Conservation (phyloP, 139 green algal genomes). For the Nannochloris sp. region DNA sequence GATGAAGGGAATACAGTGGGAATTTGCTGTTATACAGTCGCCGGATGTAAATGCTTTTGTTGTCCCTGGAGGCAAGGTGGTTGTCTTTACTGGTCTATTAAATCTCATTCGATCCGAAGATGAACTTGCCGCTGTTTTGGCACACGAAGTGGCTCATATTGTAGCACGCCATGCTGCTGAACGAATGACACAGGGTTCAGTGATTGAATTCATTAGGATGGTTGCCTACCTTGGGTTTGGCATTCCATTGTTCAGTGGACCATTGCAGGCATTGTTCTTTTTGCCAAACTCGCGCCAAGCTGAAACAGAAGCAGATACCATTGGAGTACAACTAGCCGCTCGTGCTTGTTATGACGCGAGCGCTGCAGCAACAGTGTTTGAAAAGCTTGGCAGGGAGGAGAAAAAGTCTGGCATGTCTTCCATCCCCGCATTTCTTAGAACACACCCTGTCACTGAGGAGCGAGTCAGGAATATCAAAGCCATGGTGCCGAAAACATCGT, state of each 20-base stretch:
- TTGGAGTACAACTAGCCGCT: constrained; percentile 62
- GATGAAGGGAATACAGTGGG: constrained; percentile 64
- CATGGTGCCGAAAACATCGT: constrained; percentile 1
- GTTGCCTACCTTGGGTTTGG: constrained; percentile 31
- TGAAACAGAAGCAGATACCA: constrained; percentile 73
- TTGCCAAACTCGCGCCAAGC: constrained; percentile 51
- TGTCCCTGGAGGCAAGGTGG: constrained; percentile 80
- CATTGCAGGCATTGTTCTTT: constrained; percentile 37
- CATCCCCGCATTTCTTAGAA: constrained; percentile 57
- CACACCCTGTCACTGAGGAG: constrained; percentile 60
- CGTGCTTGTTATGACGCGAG: constrained; percentile 60
- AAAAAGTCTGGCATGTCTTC: constrained; percentile 1
- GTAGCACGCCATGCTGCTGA: constrained; percentile 59
- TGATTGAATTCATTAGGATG: constrained; percentile 16
- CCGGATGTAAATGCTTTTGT: constrained; percentile 73
- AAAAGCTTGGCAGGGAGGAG: constrained; percentile 31
- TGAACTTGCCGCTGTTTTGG: constrained; percentile 74
- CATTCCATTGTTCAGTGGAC: constrained; percentile 29
- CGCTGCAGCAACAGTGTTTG: constrained; percentile 27
- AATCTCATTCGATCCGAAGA: constrained; percentile 50
- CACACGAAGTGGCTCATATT: constrained; percentile 75
- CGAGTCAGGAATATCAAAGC: constrained; percentile 33
- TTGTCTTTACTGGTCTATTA: constrained; percentile 63
- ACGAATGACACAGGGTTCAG: constrained; percentile 24
- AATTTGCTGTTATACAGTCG: constrained; percentile 71